Percentiles rank a stretch among this genome's conserved stretches.
phyloP scores from a whole-genome alignment of 176 grass and related monocot species.

The Carex kokanica region DNA sequence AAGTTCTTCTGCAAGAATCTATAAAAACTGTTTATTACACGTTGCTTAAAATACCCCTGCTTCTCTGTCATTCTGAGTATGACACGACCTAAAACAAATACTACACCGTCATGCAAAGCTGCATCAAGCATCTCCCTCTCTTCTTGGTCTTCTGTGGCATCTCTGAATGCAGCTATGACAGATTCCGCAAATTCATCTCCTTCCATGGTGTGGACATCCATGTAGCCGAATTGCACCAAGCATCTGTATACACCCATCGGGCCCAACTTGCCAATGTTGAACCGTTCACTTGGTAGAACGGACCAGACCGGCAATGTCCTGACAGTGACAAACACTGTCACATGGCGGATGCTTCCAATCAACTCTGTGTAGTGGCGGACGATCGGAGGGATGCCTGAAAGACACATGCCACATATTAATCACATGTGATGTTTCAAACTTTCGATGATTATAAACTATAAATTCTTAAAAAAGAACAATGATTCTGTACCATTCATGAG shows the following conservation, averaged over 20 bases:
- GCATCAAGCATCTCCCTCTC: slow-evolving; percentile 40
- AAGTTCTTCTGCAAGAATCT: slow-evolving; percentile 85
- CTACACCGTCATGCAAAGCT: slow-evolving; percentile 46
- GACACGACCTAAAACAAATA: slow-evolving; percentile 63
- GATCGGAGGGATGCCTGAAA: slow-evolving; percentile 48
- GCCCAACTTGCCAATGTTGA: slow-evolving; percentile 60
- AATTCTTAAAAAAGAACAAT: not conserved
- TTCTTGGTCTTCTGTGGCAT: slow-evolving; percentile 36
- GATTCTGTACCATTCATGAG: slow-evolving; percentile 54
- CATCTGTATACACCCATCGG: slow-evolving; percentile 60
- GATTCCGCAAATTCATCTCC: slow-evolving; percentile 55
- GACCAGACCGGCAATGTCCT: slow-evolving; percentile 53
- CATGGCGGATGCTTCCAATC: slow-evolving; percentile 42
- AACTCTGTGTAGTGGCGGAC: slow-evolving; percentile 58
- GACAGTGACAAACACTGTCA: slow-evolving; percentile 72
- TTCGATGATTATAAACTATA: not conserved
- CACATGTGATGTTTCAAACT: not conserved
- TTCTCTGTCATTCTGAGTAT: slow-evolving; percentile 45
- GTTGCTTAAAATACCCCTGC: slow-evolving; percentile 38
- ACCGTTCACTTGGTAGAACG: slow-evolving; percentile 60
- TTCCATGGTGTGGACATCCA: slow-evolving; percentile 60
- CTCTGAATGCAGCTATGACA: slow-evolving; percentile 49
- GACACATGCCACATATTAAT: not conserved
- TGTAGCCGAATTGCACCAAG: slow-evolving; percentile 79
- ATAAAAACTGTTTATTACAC: slow-evolving; percentile 51